These are phyloP conservation scores for Emergomyces orientalis DNA, from an alignment of 2,329 filamentous ascomycete genomes.

Conservation along the genomic window DNA sequence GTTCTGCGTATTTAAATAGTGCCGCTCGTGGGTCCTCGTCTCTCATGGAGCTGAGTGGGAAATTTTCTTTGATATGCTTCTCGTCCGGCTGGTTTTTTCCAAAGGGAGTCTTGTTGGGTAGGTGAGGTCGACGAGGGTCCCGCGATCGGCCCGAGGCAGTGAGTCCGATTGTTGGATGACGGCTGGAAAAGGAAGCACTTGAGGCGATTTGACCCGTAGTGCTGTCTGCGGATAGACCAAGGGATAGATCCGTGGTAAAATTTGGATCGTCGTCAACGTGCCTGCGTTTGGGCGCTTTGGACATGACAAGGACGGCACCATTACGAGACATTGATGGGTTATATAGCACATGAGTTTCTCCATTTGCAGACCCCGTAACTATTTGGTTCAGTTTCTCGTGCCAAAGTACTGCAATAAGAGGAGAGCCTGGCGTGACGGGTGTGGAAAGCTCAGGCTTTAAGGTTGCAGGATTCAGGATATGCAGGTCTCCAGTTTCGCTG, in stretches of 20 bases:
- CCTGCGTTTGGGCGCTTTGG: conserved; percentile 83
- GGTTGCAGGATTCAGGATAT: conserved; percentile 90
- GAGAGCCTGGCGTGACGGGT: conserved; percentile 73
- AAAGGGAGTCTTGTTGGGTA: conserved; percentile 79
- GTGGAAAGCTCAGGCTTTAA: conserved; percentile 76
- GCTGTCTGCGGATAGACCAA: conserved; percentile 73
- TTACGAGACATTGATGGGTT: conserved; percentile 71
- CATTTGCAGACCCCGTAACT: conserved; percentile 83
- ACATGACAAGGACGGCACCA: conserved; percentile 83
- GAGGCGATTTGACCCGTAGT: conserved; percentile 69
- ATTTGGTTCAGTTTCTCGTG: conserved; percentile 95
- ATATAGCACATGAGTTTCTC: conserved; percentile 82
- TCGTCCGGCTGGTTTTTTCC: conserved; percentile 84
- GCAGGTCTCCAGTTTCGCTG: conserved; percentile 72
- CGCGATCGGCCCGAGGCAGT: conserved; percentile 67
- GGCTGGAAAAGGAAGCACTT: conserved; percentile 51
- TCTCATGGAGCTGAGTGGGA: conserved; percentile 82
- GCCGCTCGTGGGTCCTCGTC: conserved; percentile 95
- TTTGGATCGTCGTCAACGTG: conserved; percentile 90
- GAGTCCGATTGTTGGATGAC: conserved; percentile 62
- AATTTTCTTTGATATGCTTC: conserved; percentile 76
- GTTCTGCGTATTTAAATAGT: conserved; percentile 85
- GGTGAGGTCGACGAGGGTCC: conserved; percentile 76
- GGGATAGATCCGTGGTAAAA: conserved; percentile 72
- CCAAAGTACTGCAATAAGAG: conserved; percentile 80